These are phyloP conservation scores for Candida odintsovae DNA, from an alignment of 805 yeast species.

Conservation along the genomic window DNA sequence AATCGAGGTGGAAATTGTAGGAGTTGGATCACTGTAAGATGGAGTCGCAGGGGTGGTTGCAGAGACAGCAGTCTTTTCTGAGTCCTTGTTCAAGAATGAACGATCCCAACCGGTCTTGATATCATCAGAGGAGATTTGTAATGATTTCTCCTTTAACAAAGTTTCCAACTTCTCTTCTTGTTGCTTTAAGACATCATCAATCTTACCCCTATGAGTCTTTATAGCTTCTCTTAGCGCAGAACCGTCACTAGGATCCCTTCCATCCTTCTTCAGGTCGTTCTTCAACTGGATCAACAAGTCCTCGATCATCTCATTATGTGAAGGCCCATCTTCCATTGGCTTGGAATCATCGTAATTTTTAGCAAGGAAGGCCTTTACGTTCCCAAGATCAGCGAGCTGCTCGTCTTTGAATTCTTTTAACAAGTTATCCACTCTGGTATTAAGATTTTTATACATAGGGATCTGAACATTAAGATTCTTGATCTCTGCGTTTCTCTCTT, in stretches of 20 bases:
- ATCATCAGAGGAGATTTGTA: conserved; percentile 84
- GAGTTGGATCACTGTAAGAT: not conserved
- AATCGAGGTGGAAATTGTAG: not conserved
- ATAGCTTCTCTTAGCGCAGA: conserved; percentile 32
- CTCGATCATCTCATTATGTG: conserved; percentile 90
- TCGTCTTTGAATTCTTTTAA: conserved; percentile 34
- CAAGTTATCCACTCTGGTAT: conserved; percentile 65
- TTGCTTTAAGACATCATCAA: conserved; percentile 57
- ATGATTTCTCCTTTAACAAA: conserved; percentile 62
- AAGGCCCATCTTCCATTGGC: conserved; percentile 46
- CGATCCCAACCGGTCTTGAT: conserved; percentile 88
- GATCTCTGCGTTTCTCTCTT: conserved; percentile 73
- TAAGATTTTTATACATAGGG: conserved; percentile 73
- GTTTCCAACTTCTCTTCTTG: conserved; percentile 63
- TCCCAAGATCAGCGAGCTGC: conserved; percentile 28
- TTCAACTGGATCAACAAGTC: conserved; percentile 77
- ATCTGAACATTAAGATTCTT: conserved; percentile 68
- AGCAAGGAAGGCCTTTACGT: conserved; percentile 38
- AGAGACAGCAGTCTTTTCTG: conserved; percentile 12
- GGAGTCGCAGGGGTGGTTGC: conserved; percentile 12
- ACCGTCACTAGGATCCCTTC: conserved; percentile 37
- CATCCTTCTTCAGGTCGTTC: conserved; percentile 48
- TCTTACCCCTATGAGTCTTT: conserved; percentile 60
- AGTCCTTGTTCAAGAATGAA: conserved; percentile 66
- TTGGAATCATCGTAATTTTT: conserved; percentile 57